These are phyloP conservation scores for Nannizziopsis barbatae DNA, from an alignment of 2,329 filamentous ascomycete species.

Conservation along the genomic window DNA sequence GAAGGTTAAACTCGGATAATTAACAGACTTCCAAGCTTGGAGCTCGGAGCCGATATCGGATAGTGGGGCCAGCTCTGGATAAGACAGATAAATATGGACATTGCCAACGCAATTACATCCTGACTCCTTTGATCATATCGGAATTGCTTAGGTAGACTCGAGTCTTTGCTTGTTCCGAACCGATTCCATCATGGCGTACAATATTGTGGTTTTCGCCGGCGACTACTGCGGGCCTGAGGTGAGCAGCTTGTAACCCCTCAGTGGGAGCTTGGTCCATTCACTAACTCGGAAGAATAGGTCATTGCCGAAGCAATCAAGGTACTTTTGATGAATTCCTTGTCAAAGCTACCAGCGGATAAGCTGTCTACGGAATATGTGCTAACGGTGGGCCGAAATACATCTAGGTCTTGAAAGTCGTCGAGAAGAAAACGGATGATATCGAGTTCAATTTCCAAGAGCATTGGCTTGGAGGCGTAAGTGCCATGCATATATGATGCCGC, in stretches of 20 bases:
- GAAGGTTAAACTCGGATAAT: not conserved
- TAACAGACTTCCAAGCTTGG: not conserved
- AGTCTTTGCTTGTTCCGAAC: too few relatives aligned
- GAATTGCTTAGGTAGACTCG: not conserved
- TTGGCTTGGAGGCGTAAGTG: constrained; percentile 76
- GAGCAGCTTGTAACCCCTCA: not conserved
- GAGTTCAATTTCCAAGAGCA: constrained; percentile 87
- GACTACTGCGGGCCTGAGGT: constrained; percentile 68
- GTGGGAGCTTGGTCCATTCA: not conserved
- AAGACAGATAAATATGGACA: not conserved
- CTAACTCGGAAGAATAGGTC: constrained; percentile 44
- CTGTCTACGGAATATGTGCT: not conserved
- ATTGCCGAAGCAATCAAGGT: constrained; percentile 79
- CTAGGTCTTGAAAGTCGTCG: constrained; percentile 67
- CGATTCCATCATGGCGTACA: constrained; percentile 36
- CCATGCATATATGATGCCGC: not conserved
- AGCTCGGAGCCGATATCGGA: constrained; percentile 8
- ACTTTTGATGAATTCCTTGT: too few relatives aligned
- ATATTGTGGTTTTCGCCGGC: constrained; percentile 70
- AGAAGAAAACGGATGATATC: constrained; percentile 57
- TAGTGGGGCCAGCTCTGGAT: not conserved
- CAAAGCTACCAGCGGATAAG: not conserved
- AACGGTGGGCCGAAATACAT: not conserved
- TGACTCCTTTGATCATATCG: not conserved
- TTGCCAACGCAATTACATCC: not conserved